These are phyloP conservation scores for Cercophora newfieldiana DNA, from an alignment of 495 filamentous ascomycete species.

Conservation along the genomic window DNA sequence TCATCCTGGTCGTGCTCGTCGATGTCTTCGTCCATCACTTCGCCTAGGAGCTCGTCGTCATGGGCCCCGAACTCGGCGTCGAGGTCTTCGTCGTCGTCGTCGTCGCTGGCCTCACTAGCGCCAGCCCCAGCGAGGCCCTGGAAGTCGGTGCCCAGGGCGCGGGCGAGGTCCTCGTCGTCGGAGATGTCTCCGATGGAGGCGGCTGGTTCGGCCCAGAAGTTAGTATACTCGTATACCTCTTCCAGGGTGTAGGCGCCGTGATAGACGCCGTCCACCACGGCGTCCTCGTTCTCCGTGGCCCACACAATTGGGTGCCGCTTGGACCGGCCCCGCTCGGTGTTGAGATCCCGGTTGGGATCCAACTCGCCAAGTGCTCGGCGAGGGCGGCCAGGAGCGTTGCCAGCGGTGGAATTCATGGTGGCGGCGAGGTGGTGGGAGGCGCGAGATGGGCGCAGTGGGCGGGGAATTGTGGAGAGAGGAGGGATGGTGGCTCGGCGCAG, in stretches of 20 bases:
- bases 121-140: not conserved
- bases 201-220: conserved; percentile 7
- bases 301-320: conserved; percentile 27
- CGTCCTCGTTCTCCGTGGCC: conserved; percentile 28
- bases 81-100: conserved; percentile 13
- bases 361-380: conserved; percentile 26
- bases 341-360: conserved; percentile 22
- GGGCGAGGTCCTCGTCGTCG: conserved; percentile 12
- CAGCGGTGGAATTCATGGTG: not conserved
- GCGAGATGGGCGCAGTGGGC: not conserved
- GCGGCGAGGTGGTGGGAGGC: not conserved
- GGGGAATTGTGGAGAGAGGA: not conserved
- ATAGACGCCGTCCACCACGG: conserved; percentile 19
- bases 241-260: conserved; percentile 24
- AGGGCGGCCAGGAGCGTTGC: not conserved
- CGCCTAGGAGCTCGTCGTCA: conserved; percentile 29
- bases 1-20: conserved; percentile 30
- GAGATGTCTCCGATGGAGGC: not conserved
- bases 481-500: not conserved
- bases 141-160: not conserved
- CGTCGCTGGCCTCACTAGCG: conserved; percentile 13
- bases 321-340: conserved; percentile 11
- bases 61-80: conserved; percentile 3
- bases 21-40: conserved; percentile 30
- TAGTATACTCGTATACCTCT: conserved; percentile 29